Conservation (phyloP, 192 early-diverging fungal genomes). For the Gigaspora rosea region DNA sequence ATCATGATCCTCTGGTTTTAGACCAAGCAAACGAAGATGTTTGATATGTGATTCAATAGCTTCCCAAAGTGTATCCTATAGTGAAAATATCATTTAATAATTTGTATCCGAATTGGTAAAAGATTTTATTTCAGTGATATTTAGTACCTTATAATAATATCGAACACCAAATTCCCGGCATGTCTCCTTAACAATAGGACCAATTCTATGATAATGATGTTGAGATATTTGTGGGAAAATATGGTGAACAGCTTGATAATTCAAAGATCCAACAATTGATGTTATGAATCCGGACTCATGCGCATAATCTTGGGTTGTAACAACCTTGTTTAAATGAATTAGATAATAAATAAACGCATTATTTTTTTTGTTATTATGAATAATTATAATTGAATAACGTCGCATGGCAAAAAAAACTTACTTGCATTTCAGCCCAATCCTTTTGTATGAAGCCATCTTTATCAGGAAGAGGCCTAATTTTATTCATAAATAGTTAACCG, state of each 20-base stretch:
- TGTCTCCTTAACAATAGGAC: constrained; percentile 48
- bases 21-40: constrained; percentile 46
- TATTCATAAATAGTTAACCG: background rate
- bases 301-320: constrained; percentile 57
- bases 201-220: constrained; percentile 54
- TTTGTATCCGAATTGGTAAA: background rate
- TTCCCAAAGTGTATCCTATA: constrained; percentile 51
- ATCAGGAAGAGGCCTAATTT: constrained; percentile 48
- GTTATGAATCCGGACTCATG: constrained; percentile 54
- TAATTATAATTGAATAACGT: background rate
- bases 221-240: constrained; percentile 55
- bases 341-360: background rate
- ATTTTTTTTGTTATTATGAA: background rate
- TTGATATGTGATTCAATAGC: constrained; percentile 49
- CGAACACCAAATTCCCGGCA: constrained; percentile 53
- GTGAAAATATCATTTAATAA: background rate
- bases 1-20: constrained; percentile 40
- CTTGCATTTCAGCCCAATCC: constrained; percentile 61
- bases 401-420: background rate
- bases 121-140: background rate
- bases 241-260: constrained; percentile 57
- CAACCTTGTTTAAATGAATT: constrained; percentile 24
- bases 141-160: constrained; percentile 47
- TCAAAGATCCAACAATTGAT: constrained; percentile 50
- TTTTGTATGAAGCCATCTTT: constrained; percentile 44